A percentile compares a stretch with the other conserved stretches of the same genome.
Evolutionary conservation across 2,329 filamentous ascomycete genomes (phyloP).

Genomic region (Sclerotinia nivalis): DNA sequence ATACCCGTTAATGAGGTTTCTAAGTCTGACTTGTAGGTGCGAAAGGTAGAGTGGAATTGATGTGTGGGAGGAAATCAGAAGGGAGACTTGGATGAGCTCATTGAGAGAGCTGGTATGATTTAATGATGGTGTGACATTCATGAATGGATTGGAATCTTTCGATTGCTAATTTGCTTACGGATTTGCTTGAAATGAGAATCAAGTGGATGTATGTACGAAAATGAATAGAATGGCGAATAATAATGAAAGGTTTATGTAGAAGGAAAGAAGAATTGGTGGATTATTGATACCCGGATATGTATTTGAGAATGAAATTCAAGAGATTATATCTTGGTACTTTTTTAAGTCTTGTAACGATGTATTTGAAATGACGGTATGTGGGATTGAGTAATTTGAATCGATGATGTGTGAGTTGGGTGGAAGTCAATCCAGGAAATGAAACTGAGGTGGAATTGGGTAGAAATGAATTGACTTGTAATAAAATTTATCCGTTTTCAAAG

Average conservation of each 20-base stretch:
- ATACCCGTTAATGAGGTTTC: conserved; percentile 15
- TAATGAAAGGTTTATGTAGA: conserved; percentile 5
- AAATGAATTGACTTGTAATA: too few species aligned
- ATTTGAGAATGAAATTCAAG: not conserved
- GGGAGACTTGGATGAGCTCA: not conserved
- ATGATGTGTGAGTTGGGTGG: too few species aligned
- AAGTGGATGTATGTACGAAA: not conserved
- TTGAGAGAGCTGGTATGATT: not conserved
- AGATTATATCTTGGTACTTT: not conserved
- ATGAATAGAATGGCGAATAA: not conserved
- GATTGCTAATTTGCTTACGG: not conserved
- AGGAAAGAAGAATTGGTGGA: not conserved
- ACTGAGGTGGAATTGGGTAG: too few species aligned
- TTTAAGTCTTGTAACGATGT: not conserved
- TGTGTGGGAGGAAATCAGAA: not conserved
- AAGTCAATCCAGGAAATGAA: too few species aligned
- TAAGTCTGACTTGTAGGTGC: conserved; percentile 12
- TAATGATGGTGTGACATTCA: conserved; percentile 9
- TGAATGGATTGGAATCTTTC: not conserved
- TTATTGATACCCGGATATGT: conserved; percentile 13
- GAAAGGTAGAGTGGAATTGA: not conserved
- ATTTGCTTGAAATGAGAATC: not conserved
- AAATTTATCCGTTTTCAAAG: too few species aligned
- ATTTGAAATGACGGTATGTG: too few species aligned
- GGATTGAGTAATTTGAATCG: too few species aligned